Evolutionary conservation across 495 filamentous ascomycete genomes (phyloP), one percentile per base, ranked within the genome.

Genomic region (Penicillium verhagenii): DNA sequence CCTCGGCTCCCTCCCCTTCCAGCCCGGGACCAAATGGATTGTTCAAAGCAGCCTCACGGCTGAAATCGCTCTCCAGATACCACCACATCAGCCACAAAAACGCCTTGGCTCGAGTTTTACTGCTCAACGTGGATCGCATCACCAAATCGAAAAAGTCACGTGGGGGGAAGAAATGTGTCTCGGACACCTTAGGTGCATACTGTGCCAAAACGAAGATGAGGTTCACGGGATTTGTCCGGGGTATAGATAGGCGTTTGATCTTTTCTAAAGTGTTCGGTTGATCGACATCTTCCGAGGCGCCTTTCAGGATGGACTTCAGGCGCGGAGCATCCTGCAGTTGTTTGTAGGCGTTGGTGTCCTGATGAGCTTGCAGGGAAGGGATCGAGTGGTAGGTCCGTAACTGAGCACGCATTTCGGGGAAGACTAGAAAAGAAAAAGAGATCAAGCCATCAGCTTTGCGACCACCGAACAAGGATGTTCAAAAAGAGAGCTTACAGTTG

Each of bases 1-100:
- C 88, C 52, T 69, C 85, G 70, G 73, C 85, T 70, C 64, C 78
- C 50, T 83, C 76, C 37, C 76, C 80, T 29, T 77, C 86, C 72
- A 79, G 68, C 18, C 94, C 94, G 1, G 83, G 68, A 2, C 95
- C 94, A 63, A 96, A 98, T 0, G 94, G 94, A 68, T 97, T 98
- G 52, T 88, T 85, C 37, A 86, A 74, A 35, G 91, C 90, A 50
- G 86, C 89, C 57, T 96, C 88, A 45, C 82, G 78, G 4, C 86
- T 86, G 64, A 96, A 97, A 66, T 97, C 89, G 47, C 92, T 93
- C 72, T 98, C 95, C n/a, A 97, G 78, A 69, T 98, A 97, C 78
- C 90, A 96, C 94, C 94, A 98, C 86, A 98, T 96, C 55, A 98
- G 70, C 94, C 94, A 98, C 14, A 98, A 73, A 65, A 98, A 98